These are phyloP conservation scores for Tuber umbilicatum DNA, from an alignment of 495 filamentous ascomycete genomes.

Conservation along the genomic window DNA sequence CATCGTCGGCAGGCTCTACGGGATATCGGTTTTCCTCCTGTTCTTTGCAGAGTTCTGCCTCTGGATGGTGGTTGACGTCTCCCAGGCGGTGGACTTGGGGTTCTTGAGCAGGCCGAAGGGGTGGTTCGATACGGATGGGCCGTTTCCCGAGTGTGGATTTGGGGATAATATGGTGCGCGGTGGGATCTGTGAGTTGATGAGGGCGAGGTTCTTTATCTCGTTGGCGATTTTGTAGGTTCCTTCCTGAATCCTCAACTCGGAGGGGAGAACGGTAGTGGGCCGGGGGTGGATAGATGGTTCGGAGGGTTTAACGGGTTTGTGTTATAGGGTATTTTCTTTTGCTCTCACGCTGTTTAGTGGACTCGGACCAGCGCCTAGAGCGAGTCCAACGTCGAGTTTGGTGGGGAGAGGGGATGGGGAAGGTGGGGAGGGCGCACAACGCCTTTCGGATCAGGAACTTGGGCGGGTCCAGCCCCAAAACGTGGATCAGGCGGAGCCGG, in stretches of 20 bases:
- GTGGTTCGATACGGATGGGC: not conserved
- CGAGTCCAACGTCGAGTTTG: not conserved
- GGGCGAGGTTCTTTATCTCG: conserved; percentile 1
- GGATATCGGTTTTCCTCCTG: not conserved
- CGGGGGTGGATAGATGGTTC: not conserved
- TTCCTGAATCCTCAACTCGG: not conserved
- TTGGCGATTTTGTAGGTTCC: not conserved
- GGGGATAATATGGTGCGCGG: not conserved
- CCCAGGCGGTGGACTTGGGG: not conserved
- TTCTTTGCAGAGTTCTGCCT: conserved; percentile 4
- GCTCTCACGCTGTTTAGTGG: not conserved
- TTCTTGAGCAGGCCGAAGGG: not conserved
- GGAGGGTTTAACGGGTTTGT: not conserved
- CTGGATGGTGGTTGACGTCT: not conserved
- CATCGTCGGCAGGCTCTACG: not conserved
- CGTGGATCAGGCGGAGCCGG: not conserved
- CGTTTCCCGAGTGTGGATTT: not conserved
- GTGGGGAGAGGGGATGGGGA: not conserved
- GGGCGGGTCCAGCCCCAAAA: not conserved
- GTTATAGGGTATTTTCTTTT: not conserved
- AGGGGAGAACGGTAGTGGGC: not conserved
- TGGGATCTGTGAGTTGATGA: not conserved
- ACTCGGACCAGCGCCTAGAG: not conserved
- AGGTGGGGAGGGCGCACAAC: not conserved
- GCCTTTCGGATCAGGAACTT: not conserved